phyloP scores from a whole-genome alignment of 1,139 yeast species.

The Hansenula lynferdii region DNA sequence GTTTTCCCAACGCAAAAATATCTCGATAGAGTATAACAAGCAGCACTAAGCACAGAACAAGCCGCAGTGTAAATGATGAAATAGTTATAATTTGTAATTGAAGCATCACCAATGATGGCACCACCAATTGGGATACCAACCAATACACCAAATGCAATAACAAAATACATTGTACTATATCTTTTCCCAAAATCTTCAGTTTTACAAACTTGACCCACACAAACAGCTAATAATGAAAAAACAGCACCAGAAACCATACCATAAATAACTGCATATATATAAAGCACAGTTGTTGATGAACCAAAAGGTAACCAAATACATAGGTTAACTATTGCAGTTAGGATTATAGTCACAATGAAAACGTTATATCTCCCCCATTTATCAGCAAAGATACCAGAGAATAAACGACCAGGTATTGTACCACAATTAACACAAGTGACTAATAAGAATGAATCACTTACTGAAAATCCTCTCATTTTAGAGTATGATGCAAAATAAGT shows the following conservation, averaged over 20 bases:
- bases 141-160: constrained; percentile 39
- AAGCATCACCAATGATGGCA: constrained; percentile 37
- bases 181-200: constrained; percentile 43
- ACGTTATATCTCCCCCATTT: constrained; percentile 48
- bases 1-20: constrained; percentile 28
- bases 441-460: constrained; percentile 37
- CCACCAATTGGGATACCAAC: constrained; percentile 49
- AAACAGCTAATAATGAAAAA: constrained; percentile 40
- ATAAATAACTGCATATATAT: constrained; percentile 40
- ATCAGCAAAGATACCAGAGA: constrained; percentile 47
- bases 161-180: constrained; percentile 42
- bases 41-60: constrained; percentile 28
- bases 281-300: constrained; percentile 23
- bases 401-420: constrained; percentile 45
- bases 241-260: constrained; percentile 49
- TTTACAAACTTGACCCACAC: constrained; percentile 39
- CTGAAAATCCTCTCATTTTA: constrained; percentile 36
- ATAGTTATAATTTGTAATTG: constrained; percentile 27
- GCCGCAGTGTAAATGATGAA: constrained; percentile 35
- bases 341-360: constrained; percentile 34
- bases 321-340: constrained; percentile 35
- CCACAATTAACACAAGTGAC: constrained; percentile 44
- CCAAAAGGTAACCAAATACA: constrained; percentile 54
- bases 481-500: constrained; percentile 49
- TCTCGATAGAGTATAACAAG: constrained; percentile 29